These are phyloP conservation scores for Lyophyllum semitale DNA, from an alignment of 768 basidiomycete genomes.

Conservation along the genomic window DNA sequence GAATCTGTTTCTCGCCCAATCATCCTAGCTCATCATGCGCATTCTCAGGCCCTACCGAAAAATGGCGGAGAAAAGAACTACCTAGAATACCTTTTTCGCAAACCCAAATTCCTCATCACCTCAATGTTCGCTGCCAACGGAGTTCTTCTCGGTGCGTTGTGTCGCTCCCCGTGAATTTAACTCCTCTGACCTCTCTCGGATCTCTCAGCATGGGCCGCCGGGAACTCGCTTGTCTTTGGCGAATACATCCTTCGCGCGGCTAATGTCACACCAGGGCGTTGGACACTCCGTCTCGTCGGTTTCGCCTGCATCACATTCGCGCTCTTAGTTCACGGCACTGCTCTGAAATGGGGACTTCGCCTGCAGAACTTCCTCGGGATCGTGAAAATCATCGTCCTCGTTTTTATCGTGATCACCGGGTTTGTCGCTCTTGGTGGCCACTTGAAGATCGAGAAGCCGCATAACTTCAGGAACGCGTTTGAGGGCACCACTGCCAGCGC, in stretches of 20 bases:
- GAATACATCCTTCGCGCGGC: constrained; percentile 47
- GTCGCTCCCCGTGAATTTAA: neutral
- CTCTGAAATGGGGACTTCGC: constrained; percentile 55
- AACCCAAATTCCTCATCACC: constrained; percentile 56
- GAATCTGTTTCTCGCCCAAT: constrained; percentile 4
- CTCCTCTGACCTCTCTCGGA: neutral
- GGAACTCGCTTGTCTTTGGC: constrained; percentile 58
- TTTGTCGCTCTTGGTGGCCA: constrained; percentile 43
- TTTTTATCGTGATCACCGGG: constrained; percentile 51
- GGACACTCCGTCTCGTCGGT: constrained; percentile 34
- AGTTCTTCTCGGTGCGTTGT: constrained; percentile 40
- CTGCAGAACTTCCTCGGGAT: constrained; percentile 64
- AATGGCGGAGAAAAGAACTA: constrained; percentile 71
- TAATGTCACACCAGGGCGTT: constrained; percentile 28
- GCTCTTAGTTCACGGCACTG: constrained; percentile 41
- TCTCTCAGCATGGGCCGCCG: constrained; percentile 36
- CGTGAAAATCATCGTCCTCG: constrained; percentile 53
- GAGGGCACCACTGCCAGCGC: constrained; percentile 47
- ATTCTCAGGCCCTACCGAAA: constrained; percentile 10
- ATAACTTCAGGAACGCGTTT: constrained; percentile 35
- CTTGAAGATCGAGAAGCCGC: constrained; percentile 30
- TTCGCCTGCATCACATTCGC: constrained; percentile 39
- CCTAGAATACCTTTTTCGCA: constrained; percentile 59
- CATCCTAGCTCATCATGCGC: neutral
- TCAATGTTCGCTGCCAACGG: constrained; percentile 57